Evolutionary conservation across 2,329 filamentous ascomycete species (phyloP).

Genomic region (Immersiporthe knoxdaviesiana): DNA sequence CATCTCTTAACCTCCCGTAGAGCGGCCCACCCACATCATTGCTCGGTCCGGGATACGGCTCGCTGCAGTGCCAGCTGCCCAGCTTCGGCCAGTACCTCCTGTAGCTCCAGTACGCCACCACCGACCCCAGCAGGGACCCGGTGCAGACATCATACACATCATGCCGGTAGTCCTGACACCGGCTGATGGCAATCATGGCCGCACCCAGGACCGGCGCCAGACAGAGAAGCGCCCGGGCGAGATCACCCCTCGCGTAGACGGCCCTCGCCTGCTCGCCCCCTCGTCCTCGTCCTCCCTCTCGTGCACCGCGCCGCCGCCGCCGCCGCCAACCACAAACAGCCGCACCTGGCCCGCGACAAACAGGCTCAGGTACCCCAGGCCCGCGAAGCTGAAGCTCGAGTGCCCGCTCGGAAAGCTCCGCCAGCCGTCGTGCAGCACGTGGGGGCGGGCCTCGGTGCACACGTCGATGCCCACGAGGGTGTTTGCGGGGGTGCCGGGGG

Average conservation of each 20-base stretch:
- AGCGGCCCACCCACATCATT: constrained; percentile 34
- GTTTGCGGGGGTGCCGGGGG: constrained; percentile 48
- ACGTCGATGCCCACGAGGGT: constrained; percentile 66
- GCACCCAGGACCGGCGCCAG: constrained; percentile 64
- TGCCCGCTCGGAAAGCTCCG: constrained; percentile 83
- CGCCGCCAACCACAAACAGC: constrained; percentile 52
- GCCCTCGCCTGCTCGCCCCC: constrained; percentile 32
- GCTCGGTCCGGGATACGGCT: constrained; percentile 57
- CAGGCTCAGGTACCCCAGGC: constrained; percentile 73
- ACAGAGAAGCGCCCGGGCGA: constrained; percentile 60
- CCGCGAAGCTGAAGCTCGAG: constrained; percentile 77
- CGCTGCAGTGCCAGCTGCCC: constrained; percentile 55
- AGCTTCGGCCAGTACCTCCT: constrained; percentile 65
- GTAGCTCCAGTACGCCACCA: constrained; percentile 68
- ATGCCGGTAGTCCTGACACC: constrained; percentile 72
- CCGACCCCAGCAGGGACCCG: constrained; percentile 63
- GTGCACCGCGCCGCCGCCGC: constrained; percentile 12
- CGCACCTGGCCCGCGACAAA: constrained; percentile 71
- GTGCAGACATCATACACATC: constrained; percentile 71
- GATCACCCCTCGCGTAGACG: constrained; percentile 44
- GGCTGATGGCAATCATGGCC: constrained; percentile 68
- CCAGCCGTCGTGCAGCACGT: constrained; percentile 80
- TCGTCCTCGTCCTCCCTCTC: constrained; percentile 19
- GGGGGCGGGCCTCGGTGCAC: constrained; percentile 72
- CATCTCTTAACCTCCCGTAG: constrained; percentile 54